These are phyloP conservation scores for Macrocybe sp. DNA, from an alignment of 1,284 basidiomycete species.

Conservation along the genomic window DNA sequence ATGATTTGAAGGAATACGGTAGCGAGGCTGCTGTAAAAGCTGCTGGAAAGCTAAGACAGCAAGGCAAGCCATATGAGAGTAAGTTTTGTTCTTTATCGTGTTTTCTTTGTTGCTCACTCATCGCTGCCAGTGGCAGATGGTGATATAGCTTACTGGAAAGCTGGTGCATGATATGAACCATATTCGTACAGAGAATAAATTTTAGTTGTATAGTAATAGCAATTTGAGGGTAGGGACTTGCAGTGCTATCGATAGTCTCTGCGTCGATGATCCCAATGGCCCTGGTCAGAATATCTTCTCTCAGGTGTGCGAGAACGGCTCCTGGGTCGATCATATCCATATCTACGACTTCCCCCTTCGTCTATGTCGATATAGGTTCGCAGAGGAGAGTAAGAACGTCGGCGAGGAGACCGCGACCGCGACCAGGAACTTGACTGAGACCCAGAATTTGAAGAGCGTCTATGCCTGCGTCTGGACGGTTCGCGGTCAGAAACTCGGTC, in stretches of 20 bases:
- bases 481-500: conserved; percentile 16
- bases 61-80: conserved; percentile 97
- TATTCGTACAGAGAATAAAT: too few relatives aligned
- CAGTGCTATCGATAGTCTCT: too few relatives aligned
- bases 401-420: conserved; percentile 38
- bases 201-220: too few relatives aligned
- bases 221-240: too few relatives aligned
- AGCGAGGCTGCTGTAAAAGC: conserved; percentile 91
- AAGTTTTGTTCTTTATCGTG: conserved; percentile 24
- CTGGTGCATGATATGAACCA: conserved; percentile 41
- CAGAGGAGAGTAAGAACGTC: conserved; percentile 14
- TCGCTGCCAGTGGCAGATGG: conserved; percentile 65
- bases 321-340: too few relatives aligned
- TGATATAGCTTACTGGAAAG: conserved; percentile 83
- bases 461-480: conserved; percentile 19
- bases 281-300: too few relatives aligned
- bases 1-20: conserved; percentile 90
- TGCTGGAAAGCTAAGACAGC: conserved; percentile 92
- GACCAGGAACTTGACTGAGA: conserved; percentile 25
- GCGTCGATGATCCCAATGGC: too few relatives aligned
- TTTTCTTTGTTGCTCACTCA: conserved; percentile 7
- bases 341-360: too few relatives aligned
- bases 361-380: neutral
- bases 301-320: too few relatives aligned
- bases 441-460: neutral